Base-by-base conservation (phyloP, 352 stramenopile genomes). In the Globisporangium parvum region DNA sequence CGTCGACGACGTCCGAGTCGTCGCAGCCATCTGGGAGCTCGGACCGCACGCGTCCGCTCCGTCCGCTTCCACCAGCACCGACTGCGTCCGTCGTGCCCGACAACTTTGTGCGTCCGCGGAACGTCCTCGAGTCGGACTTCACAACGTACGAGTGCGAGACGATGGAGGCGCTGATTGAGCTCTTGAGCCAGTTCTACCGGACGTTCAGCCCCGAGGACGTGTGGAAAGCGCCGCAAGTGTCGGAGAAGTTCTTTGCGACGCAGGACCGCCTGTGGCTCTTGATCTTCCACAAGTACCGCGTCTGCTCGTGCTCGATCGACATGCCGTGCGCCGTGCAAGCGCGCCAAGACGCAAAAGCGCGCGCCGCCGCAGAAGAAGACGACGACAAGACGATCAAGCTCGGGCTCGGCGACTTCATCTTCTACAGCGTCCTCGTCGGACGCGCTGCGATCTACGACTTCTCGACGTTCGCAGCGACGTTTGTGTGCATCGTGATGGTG, bases 371-470 rank as follows among this genome's bases (percentile, higher is more conserved):
- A 5, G 74, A 82, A 35, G 66, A 89, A 4, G 80, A 90, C 54
- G 77, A 83, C 26, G 63, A 87, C 69, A 95, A 96, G 57, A 95
- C 83, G 15, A 98, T 98, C 66, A 91, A 97, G 65, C 66, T 98
- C 21, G 93, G 93, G 21, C 70, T 98, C 21, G 97, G 97, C 20
- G 97, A 99, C 71, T 99, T 99, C 67, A 98, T 99, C 51, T 99
- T 99, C 67, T 99, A 99, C 78, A 97, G 83, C 66, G 88, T 99
- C 18, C 74, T 99, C 35, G 94, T 99, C 11, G 94, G 91, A 12
- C 96, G 97, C 46, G 96, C 97, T 42, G 94, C 93, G 18, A 91
- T 98, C 42, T 96, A 95, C 62, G 96, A 97, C 60, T 98, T 99
- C 63, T 96, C 93, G 20, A 93, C 95, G 5, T 98, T 98, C 67